Evolutionary conservation across 1,139 yeast genomes (phyloP), one percentile per base, ranked within the genome.

Genomic region (Suhomyces atakaporum): DNA sequence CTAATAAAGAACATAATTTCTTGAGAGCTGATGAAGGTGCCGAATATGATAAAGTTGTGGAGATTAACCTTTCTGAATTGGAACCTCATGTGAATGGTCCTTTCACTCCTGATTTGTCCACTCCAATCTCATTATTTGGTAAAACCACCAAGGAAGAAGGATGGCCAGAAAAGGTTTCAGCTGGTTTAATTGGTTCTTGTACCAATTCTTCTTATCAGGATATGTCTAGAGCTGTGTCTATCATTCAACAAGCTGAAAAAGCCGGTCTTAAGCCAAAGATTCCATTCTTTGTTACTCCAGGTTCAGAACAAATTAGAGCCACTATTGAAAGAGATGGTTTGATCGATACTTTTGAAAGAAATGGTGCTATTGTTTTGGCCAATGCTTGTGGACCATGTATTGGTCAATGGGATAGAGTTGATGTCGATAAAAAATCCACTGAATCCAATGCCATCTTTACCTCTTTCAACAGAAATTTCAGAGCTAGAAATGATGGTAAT

Each of bases 311-410:
- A 67, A 87, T 92, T 53, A 81, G 97, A 63, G 97, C 98, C 35
- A 92, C 98, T 31, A 84, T 92, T 51, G 96, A 88, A 64, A 81
- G 96, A 62, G 97, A 92, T 59, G 97, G 97, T 12, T 73, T 86
- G 47, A 79, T 85, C 39, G 77, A 83, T 28, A 80, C 84, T 25
- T 88, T 92, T 58, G 82, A 83, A 59, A 75, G 81, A 33, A 84
- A 83, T 53, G 97, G 97, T 39, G 97, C 96, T 34, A 74, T 80
- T 36, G 96, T 92, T 12, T 73, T 92, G 47, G 96, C 97, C 28
- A 92, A 92, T 58, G 98, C 98, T 11, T 92, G 98, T 73, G 98
- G 98, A 41, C 98, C 97, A 47, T 92, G 98, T 73, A 92, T 92
- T 56, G 98, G 98, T 36, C 97, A 92, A 71, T 92, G 98, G 98